Evolutionary conservation across 768 basidiomycete genomes (phyloP), one percentile per base, ranked within the genome.

Genomic region (Mycena epipterygia): DNA sequence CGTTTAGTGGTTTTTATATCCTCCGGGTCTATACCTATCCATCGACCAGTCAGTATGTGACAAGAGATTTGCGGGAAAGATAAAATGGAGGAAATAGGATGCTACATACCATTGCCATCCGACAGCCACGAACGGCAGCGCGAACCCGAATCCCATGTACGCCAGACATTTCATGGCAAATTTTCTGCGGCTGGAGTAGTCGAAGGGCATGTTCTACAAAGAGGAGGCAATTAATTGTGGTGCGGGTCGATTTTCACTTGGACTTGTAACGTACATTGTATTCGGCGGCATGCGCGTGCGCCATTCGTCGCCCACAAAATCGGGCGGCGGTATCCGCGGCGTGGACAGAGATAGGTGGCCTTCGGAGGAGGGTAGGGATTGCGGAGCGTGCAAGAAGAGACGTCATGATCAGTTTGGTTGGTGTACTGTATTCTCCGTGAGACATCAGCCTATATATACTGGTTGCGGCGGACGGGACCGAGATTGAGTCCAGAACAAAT

Each of bases 61-160:
- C 11, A 13, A 57, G 9, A 30, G n/a, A 51, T 30, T 16, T 19
- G 51, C 12, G 5, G 17, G 59, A 6, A 37, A 17, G 0, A 58
- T 3, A 17, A 52, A 44, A 3, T 19, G 1, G 12, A 35, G 1
- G 23, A 21, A 16, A 1, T 9, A 5, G n/a, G 19, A 35, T 6
- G 19, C 9, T 11, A 49, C 73, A 19, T 32, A 76, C 75, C 75
- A 76, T 65, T 69, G 66, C 75, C 75, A 76, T 7, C 70, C 71
- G 19, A 74, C 70, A n/a, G 75, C 75, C 21, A 76, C 68, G 55
- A 72, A 76, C 16, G 75, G 75, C 35, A 76, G 35, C 25, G 74
- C 74, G 55, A 76, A 76, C 17, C 75, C 75, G 46, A 73, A 60
- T 1, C 75, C 75, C 49, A 76, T 61, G 63, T 60, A 75, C 1